Conservation (phyloP, 2,329 filamentous ascomycete species). For the Xenoacremonium recifei region DNA sequence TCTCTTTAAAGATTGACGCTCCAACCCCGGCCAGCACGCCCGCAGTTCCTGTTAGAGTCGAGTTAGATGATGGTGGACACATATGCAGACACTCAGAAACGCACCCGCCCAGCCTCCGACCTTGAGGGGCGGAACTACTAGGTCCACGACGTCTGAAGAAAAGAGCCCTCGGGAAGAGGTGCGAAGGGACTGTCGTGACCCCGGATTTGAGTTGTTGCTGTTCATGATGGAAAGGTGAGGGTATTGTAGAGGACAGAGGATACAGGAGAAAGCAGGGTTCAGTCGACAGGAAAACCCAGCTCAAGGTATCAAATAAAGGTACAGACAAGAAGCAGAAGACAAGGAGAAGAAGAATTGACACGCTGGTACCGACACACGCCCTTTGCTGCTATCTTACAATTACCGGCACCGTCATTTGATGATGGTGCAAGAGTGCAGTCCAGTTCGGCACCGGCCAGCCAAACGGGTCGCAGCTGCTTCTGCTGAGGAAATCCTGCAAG, state of each 20-base stretch:
- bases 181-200: conserved; percentile 17
- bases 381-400: conserved; percentile 15
- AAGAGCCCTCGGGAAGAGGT: conserved; percentile 32
- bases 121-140: conserved; percentile 53
- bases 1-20: conserved; percentile 68
- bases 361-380: too few relatives aligned
- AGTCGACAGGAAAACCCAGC: too few relatives aligned
- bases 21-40: conserved; percentile 67
- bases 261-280: not conserved
- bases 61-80: too few relatives aligned
- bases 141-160: conserved; percentile 42
- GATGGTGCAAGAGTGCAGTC: not conserved
- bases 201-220: conserved; percentile 5
- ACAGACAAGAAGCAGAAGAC: too few relatives aligned
- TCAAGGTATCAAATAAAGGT: too few relatives aligned
- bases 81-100: too few relatives aligned
- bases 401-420: conserved; percentile 12
- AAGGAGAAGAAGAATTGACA: conserved; percentile 4
- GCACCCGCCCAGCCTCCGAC: conserved; percentile 60
- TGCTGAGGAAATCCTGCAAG: conserved; percentile 20
- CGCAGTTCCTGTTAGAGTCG: conserved; percentile 57
- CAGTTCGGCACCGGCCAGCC: not conserved
- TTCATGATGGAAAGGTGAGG: conserved; percentile 13
- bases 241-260: conserved; percentile 1
- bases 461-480: conserved; percentile 3